These are phyloP conservation scores for Middelhovenomyces tepae DNA, from an alignment of 805 yeast species.

Conservation along the genomic window DNA sequence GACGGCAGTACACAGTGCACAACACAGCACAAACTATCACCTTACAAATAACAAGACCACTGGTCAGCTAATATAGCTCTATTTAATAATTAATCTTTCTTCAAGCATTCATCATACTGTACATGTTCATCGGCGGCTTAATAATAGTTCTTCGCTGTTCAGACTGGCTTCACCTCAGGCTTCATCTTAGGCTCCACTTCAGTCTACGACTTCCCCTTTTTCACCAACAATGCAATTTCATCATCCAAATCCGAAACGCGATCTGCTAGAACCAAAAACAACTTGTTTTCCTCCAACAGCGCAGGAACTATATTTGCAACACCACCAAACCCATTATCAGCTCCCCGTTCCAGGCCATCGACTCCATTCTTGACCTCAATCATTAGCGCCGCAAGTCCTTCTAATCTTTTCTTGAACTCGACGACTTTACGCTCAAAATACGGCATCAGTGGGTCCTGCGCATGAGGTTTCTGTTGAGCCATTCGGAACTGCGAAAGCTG, in stretches of 20 bases:
- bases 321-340: constrained; percentile 12
- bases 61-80: too few species aligned
- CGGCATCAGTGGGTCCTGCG: constrained; percentile 37
- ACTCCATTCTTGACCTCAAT: constrained; percentile 28
- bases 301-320: constrained; percentile 22
- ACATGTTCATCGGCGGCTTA: too few species aligned
- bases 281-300: constrained; percentile 48
- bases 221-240: too few species aligned
- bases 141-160: too few species aligned
- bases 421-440: constrained; percentile 42
- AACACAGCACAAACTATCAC: too few species aligned
- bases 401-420: constrained; percentile 32
- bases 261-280: constrained; percentile 67
- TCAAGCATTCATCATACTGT: too few species aligned
- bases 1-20: too few species aligned
- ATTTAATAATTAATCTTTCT: too few species aligned
- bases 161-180: too few species aligned
- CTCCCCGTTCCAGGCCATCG: constrained; percentile 22
- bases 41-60: too few species aligned
- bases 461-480: constrained; percentile 11
- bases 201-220: too few species aligned
- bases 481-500: constrained; percentile 14
- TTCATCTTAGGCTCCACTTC: too few species aligned
- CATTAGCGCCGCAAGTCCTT: constrained; percentile 21
- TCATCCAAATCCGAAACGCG: constrained; percentile 64